These are phyloP conservation scores for Colletotrichum orchidophilum DNA, from an alignment of 2,329 filamentous ascomycete species.

Conservation along the genomic window DNA sequence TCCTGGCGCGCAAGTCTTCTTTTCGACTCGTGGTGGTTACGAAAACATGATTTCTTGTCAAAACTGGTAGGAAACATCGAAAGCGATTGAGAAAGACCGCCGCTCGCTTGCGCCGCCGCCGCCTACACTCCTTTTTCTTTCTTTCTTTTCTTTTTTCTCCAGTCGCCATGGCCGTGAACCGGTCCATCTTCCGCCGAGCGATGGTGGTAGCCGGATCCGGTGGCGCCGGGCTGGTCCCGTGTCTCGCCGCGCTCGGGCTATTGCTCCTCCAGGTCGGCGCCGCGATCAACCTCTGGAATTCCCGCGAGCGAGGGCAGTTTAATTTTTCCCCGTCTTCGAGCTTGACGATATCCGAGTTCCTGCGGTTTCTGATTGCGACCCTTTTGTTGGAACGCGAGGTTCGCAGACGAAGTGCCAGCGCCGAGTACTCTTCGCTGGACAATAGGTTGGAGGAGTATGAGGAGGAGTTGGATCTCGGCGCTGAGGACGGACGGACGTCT, in stretches of 20 bases:
- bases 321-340: conserved; percentile 42
- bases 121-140: not conserved
- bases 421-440: conserved; percentile 22
- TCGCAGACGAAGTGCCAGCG: conserved; percentile 17
- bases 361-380: conserved; percentile 42
- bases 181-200: conserved; percentile 14
- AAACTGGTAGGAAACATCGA: not conserved
- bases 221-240: conserved; percentile 27
- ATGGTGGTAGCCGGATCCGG: conserved; percentile 19
- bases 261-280: conserved; percentile 45
- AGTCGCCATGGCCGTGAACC: not conserved
- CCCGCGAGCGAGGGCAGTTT: conserved; percentile 40
- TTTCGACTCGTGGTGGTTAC: not conserved
- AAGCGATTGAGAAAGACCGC: not conserved
- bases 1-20: not conserved
- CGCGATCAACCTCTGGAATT: conserved; percentile 42
- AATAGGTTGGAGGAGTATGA: conserved; percentile 19
- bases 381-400: conserved; percentile 39
- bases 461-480: conserved; percentile 26
- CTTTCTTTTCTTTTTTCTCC: not conserved
- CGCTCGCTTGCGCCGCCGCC: not conserved
- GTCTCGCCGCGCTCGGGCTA: conserved; percentile 43
- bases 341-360: conserved; percentile 41
- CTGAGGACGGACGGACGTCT: not conserved
- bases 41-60: conserved; percentile 13